Evolutionary conservation across 2,329 filamentous ascomycete species (phyloP).

Genomic region (Penicillium brasilianum): DNA sequence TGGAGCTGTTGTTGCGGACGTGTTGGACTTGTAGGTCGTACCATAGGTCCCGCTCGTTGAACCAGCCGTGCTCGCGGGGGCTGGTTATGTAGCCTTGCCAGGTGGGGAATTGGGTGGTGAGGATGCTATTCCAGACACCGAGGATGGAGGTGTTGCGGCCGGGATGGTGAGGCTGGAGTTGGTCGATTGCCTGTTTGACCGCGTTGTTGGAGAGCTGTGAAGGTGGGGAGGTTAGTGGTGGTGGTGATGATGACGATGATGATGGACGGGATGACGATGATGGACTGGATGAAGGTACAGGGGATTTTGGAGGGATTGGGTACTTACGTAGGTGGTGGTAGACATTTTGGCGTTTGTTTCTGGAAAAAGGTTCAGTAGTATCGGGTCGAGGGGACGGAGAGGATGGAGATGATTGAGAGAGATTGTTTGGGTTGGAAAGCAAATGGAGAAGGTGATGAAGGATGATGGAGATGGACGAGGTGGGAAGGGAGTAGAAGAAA

Average conservation of each 20-base stretch:
- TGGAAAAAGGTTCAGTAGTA: not conserved
- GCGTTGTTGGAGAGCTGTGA: not conserved
- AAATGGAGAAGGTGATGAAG: not conserved
- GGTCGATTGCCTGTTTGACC: not conserved
- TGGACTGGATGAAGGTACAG: no score
- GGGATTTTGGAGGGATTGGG: not conserved
- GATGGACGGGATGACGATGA: no score
- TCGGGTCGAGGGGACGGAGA: no score
- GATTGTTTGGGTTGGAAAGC: no score
- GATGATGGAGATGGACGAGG: no score
- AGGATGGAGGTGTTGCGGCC: not conserved
- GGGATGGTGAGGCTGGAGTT: not conserved
- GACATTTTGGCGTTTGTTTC: not conserved
- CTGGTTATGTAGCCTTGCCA: not conserved
- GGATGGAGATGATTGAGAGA: not conserved
- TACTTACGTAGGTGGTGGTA: not conserved
- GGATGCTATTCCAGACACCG: slow-evolving; percentile 4
- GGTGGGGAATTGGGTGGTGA: not conserved
- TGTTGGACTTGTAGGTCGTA: slow-evolving; percentile 6
- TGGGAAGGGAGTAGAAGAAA: no score
- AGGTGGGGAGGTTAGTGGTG: not conserved
- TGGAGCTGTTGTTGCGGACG: not conserved
- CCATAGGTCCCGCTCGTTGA: slow-evolving; percentile 5
- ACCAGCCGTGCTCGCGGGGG: slow-evolving; percentile 4
- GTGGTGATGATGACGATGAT: not conserved